Base-by-base conservation (phyloP, 331 rosid genomes). In the Prunus yedoensis region DNA sequence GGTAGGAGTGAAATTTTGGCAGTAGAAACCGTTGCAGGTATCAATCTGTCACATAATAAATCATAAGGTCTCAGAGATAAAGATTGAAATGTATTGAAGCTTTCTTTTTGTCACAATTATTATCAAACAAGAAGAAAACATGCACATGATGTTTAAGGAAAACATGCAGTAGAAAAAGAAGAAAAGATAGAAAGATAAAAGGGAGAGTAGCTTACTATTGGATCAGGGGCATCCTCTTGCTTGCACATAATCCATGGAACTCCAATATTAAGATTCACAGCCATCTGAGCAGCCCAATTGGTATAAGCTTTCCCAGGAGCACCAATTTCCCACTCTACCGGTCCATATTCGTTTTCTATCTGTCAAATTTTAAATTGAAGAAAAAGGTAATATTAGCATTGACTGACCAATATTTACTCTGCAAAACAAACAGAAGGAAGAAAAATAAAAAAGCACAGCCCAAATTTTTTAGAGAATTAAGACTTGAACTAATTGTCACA, bases 181-280 rank as follows among this genome's bases (percentile, higher is more conserved):
- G 8, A 41, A 65, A 27, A 5, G 38, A 11, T 45, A 43, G 54
- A 28, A 25, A 68, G 41, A 77, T 50, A 74, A 77, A 27, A 28
- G 11, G 18, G 5, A 41, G 14, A 20, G 65, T 30, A 20, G 73
- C 89, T 87, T 84, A 95, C 99, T 54, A 89, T 59, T 10, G 97
- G 97, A 65, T 89, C 97, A 49, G 99, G 99, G 76, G 99, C 96
- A 74, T 95, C 99, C 58, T 92, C 89, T 89, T 95, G 99, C 88
- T 95, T 95, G 93, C 99, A 95, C 99, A 95, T 95, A 71, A 95
- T 79, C 99, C 99, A 95, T 3, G 99, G 99, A 3, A 95, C 99
- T 0, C 99, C 99, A 12, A 97, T 95, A 66, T 78, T 30, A 15
- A 92, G 92, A 62, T 84, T 89, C 4, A 89, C 88, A 21, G 97